Percentiles rank a stretch among this genome's conserved stretches.
These are phyloP conservation scores for Leersia perrieri DNA, from an alignment of 176 grass and related monocot species.

Conservation along the genomic window DNA sequence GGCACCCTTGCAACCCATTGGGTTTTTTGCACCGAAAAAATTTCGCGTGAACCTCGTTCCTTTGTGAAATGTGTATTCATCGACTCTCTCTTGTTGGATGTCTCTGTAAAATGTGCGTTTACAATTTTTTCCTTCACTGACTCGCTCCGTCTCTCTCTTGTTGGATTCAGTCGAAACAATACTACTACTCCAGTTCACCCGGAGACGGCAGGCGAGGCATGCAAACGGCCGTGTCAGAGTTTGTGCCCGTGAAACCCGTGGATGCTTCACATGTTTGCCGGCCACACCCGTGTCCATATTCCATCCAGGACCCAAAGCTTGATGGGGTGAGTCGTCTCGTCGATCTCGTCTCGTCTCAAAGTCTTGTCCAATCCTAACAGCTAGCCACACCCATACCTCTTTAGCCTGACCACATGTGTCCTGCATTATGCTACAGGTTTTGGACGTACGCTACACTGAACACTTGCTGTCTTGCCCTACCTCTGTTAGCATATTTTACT, in stretches of 20 bases:
- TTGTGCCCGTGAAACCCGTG: background rate
- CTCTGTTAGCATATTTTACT: too few species aligned
- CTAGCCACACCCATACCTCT: background rate
- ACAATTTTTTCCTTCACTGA: too few species aligned
- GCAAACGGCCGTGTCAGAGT: background rate
- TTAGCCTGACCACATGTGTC: background rate
- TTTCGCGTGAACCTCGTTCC: too few species aligned
- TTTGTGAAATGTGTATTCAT: too few species aligned
- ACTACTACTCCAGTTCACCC: too few species aligned
- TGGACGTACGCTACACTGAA: too few species aligned
- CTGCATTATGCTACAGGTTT: background rate
- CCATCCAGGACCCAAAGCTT: background rate
- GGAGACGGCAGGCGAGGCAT: background rate
- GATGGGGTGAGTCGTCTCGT: background rate
- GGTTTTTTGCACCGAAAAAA: too few species aligned
- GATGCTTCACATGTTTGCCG: background rate
- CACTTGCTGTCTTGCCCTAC: too few species aligned
- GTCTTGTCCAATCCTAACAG: background rate
- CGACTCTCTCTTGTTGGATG: too few species aligned
- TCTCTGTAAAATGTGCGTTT: too few species aligned
- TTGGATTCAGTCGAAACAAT: too few species aligned
- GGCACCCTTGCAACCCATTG: background rate
- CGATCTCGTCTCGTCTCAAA: background rate
- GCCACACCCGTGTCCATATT: background rate
- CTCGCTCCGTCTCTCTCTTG: too few species aligned